Conservation (phyloP, 257 asterid species). For the Gentiana macrophylla region DNA sequence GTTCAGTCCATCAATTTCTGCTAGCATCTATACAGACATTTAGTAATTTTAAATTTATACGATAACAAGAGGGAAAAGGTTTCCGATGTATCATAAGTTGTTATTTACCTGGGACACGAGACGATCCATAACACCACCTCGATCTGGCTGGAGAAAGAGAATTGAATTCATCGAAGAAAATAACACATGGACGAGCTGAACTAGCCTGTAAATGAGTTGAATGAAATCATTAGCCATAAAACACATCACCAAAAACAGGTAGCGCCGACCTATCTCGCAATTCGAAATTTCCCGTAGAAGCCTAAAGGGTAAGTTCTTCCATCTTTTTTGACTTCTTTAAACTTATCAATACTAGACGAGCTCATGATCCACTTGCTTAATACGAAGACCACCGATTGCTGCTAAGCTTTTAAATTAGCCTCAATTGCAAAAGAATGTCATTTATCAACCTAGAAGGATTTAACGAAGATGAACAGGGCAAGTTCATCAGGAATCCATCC, state of each 20-base stretch:
- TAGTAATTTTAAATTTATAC: slow-evolving; percentile 9
- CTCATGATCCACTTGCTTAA: background rate
- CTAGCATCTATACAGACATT: slow-evolving; percentile 63
- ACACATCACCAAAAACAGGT: background rate
- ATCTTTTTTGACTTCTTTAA: background rate
- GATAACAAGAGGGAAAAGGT: background rate
- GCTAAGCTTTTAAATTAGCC: no score
- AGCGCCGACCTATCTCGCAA: no score
- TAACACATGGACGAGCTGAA: slow-evolving; percentile 96
- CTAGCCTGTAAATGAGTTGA: slow-evolving; percentile 56
- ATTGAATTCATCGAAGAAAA: slow-evolving; percentile 94
- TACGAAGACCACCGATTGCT: no score
- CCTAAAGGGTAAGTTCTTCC: background rate
- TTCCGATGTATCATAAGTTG: background rate
- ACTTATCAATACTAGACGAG: background rate
- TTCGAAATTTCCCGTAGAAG: background rate
- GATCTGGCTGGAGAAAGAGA: slow-evolving; percentile 98
- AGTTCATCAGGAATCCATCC: no score
- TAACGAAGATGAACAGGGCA: no score
- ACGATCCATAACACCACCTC: slow-evolving; percentile 97
- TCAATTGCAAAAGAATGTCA: no score
- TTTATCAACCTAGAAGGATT: no score
- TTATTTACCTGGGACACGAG: slow-evolving; percentile 90
- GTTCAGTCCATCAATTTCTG: slow-evolving; percentile 89
- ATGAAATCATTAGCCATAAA: slow-evolving; percentile 1